Evolutionary conservation across 2,329 filamentous ascomycete species (phyloP).

Genomic region (Aspergillus sp.): DNA sequence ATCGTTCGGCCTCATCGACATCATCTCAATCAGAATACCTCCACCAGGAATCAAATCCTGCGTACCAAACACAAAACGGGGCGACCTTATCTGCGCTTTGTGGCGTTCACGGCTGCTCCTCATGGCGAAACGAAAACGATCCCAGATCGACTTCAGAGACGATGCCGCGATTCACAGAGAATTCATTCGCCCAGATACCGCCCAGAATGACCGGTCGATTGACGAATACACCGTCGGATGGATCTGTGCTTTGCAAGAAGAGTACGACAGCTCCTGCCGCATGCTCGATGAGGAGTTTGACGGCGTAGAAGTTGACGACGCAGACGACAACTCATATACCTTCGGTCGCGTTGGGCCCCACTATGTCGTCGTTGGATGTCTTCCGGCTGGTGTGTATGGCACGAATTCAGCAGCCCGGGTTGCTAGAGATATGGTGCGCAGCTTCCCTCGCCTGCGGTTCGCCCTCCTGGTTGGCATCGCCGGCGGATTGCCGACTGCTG

Average conservation of each 20-base stretch:
- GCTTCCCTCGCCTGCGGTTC: not conserved
- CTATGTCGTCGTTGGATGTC: conserved; percentile 6
- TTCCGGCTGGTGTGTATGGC: conserved; percentile 1
- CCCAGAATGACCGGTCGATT: no score
- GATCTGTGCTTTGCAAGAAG: conserved; percentile 13
- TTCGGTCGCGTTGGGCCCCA: conserved; percentile 1
- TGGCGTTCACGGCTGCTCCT: no score
- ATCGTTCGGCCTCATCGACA: no score
- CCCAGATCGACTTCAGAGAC: no score
- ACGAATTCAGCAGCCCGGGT: not conserved
- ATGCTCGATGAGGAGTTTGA: conserved; percentile 9
- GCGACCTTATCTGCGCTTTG: no score
- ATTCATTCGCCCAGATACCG: no score
- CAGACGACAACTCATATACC: not conserved
- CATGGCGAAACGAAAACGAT: no score
- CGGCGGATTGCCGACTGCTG: conserved; percentile 7
- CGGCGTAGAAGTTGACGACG: not conserved
- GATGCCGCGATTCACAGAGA: no score
- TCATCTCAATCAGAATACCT: no score
- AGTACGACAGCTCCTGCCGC: conserved; percentile 1
- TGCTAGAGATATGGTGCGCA: not conserved
- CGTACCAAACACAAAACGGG: no score
- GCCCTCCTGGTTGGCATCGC: conserved; percentile 12
- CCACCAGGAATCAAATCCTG: no score
- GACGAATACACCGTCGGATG: conserved; percentile 14